Evolutionary conservation across 2,329 filamentous ascomycete genomes (phyloP), one percentile per base, ranked within the genome.

Genomic region (Alternaria sp.): DNA sequence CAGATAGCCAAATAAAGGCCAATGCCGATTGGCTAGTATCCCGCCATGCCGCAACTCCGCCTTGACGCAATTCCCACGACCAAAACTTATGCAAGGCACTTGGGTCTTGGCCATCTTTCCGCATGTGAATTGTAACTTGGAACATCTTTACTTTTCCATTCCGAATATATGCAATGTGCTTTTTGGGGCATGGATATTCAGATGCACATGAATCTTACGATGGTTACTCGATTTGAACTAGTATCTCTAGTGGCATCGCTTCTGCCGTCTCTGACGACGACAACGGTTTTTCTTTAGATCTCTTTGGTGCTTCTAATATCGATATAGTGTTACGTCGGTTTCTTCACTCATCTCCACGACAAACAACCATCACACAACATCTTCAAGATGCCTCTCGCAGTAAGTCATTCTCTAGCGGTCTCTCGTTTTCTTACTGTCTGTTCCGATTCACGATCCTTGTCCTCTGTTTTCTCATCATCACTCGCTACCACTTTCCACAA

Each of bases 311-410:
- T 34, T 8, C 24, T 57, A 3, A 17, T 37, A 56, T 23, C 49
- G 31, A 14, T 10, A 50, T 37, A 44, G 17, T 24, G 14, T n/a
- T 48, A 26, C n/a, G 21, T 34, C 34, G 4, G 26, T 34, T 4
- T 4, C 11, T 7, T n/a, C 13, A 1, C 1, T 23, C 14, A 34
- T 24, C 23, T 17, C 31, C 21, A 17, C 14, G 4, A 26, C 21
- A 26, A 4, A 11, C 29, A 10, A 33, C 3, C 31, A 9, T 6
- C 31, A 7, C 72, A 66, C 60, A 66, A 41, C 59, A 36, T 59
- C 4, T 10, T 68, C 63, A 75, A 62, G 50, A 75, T 76, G 74
- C 69, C 72, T 66, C 52, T 75, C 46, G 73, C 73, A 62, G 74
- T 76, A 66, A 52, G 61, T 61, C 7, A 3, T 11, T 46, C 23